Conservation (phyloP, 2,329 filamentous ascomycete genomes). For the Cucurbitaria berberidis region DNA sequence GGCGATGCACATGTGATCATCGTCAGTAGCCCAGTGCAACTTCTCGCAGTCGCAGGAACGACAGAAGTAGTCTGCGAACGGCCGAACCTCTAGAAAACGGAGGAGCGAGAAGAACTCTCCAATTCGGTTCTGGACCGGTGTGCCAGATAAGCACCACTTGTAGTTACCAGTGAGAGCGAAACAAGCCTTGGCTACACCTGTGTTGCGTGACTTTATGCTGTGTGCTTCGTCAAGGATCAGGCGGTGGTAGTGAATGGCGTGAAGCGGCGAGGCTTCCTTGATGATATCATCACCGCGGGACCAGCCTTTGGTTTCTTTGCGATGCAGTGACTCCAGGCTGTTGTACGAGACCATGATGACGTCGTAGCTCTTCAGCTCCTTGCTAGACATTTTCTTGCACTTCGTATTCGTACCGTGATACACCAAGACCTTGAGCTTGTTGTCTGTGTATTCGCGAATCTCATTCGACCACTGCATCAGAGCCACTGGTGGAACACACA, state of each 20-base stretch:
- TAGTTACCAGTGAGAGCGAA: conserved; percentile 87
- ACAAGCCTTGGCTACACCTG: conserved; percentile 91
- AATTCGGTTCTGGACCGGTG: conserved; percentile 94
- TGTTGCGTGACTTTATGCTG: conserved; percentile 88
- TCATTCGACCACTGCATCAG: conserved; percentile 86
- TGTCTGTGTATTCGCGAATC: conserved; percentile 74
- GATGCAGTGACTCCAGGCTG: conserved; percentile 85
- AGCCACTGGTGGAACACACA: conserved; percentile 90
- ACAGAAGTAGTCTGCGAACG: conserved; percentile 94
- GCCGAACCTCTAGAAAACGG: conserved; percentile 85
- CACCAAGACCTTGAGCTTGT: conserved; percentile 86
- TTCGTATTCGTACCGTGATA: conserved; percentile 88
- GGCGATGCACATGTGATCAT: conserved; percentile 70
- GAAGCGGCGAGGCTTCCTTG: conserved; percentile 78
- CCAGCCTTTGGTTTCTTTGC: conserved; percentile 92
- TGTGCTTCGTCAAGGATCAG: conserved; percentile 95
- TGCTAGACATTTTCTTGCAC: conserved; percentile 75
- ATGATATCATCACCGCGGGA: conserved; percentile 78
- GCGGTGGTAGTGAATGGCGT: conserved; percentile 85
- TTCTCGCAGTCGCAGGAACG: conserved; percentile 81
- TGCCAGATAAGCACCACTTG: conserved; percentile 95
- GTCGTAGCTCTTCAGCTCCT: conserved; percentile 80
- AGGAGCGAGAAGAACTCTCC: conserved; percentile 96
- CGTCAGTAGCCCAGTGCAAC: conserved; percentile 82
- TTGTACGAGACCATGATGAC: conserved; percentile 98